Evolutionary conservation across 2,329 filamentous ascomycete genomes (phyloP).

Genomic region (Colletotrichum sp.): DNA sequence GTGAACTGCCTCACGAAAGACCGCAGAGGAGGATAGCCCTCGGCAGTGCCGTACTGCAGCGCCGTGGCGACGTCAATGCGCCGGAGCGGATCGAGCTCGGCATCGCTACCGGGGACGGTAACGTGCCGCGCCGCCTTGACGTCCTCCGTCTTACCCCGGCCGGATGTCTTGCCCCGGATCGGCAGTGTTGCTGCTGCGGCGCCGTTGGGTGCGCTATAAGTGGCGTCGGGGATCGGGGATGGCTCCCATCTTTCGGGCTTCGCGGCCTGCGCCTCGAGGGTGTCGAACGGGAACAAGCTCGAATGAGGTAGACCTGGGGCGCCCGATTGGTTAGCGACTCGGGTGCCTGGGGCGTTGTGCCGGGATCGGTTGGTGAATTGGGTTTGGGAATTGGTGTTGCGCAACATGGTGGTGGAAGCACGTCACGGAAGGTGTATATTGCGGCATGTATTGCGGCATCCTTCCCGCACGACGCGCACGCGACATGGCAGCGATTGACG

Average conservation of each 20-base stretch:
- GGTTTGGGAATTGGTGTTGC: not conserved
- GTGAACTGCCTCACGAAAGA: constrained; percentile 82
- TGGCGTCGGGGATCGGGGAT: constrained; percentile 53
- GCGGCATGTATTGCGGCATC: constrained; percentile 18
- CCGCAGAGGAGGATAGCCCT: constrained; percentile 80
- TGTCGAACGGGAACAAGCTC: constrained; percentile 88
- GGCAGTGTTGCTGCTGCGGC: constrained; percentile 30
- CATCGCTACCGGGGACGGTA: constrained; percentile 67
- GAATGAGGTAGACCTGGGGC: constrained; percentile 76
- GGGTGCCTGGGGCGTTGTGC: not conserved
- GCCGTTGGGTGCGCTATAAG: constrained; percentile 41
- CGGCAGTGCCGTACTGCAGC: constrained; percentile 84
- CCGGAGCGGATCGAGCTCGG: constrained; percentile 62
- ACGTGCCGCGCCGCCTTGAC: constrained; percentile 54
- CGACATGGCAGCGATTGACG: not conserved
- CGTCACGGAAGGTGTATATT: constrained; percentile 13
- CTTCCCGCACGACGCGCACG: not conserved
- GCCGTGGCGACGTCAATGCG: constrained; percentile 84
- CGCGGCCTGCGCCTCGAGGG: constrained; percentile 81
- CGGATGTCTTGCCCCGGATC: not conserved
- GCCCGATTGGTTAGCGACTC: not conserved
- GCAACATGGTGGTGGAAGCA: not conserved
- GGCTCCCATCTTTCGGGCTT: constrained; percentile 76
- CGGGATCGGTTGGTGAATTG: not conserved
- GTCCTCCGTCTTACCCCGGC: not conserved